These are phyloP conservation scores for Daedaleopsis sinensis DNA, from an alignment of 768 basidiomycete genomes.

Conservation along the genomic window DNA sequence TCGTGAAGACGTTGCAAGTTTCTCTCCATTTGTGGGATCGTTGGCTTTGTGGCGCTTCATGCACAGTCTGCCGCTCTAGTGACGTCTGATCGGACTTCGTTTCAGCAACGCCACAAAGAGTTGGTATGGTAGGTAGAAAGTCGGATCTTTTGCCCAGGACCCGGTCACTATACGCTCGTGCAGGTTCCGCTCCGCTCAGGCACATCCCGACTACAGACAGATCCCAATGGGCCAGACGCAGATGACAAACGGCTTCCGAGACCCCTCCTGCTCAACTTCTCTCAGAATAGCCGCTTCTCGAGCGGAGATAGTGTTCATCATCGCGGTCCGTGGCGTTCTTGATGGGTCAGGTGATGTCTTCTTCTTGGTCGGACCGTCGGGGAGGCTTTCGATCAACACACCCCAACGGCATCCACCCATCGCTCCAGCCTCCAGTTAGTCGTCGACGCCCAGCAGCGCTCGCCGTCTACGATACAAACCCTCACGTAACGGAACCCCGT, in stretches of 20 bases:
- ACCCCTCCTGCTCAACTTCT: background rate
- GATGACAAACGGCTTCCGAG: background rate
- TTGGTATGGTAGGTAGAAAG: too few relatives aligned
- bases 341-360: constrained; percentile 1
- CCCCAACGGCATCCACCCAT: background rate
- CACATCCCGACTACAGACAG: background rate
- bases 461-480: background rate
- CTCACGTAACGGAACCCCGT: background rate
- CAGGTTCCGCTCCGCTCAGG: background rate
- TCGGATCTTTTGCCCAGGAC: background rate
- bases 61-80: background rate
- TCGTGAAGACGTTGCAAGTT: too few relatives aligned
- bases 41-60: too few relatives aligned
- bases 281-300: background rate
- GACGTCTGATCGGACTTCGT: background rate
- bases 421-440: background rate
- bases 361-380: background rate
- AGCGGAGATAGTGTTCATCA: background rate
- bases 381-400: background rate
- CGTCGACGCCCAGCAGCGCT: background rate
- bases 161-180: background rate
- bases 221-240: background rate
- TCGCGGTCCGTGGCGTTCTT: background rate
- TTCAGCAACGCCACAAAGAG: too few relatives aligned
- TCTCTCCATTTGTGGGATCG: too few relatives aligned